Conservation (phyloP, 192 early-diverging fungal genomes). For the Funneliformis geosporum region DNA sequence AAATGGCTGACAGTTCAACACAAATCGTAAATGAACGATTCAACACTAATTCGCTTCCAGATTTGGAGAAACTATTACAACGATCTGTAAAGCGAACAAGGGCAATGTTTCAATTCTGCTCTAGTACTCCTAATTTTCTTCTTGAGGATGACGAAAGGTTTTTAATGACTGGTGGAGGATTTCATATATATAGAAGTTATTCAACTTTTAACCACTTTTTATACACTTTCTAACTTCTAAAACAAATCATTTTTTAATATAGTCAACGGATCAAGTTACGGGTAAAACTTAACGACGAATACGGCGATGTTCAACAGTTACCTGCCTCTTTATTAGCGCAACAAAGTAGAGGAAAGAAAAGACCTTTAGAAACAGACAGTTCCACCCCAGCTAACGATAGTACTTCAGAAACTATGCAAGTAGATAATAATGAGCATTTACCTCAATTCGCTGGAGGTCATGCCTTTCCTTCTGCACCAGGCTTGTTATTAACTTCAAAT, state of each 20-base stretch:
- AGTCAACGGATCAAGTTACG: slow-evolving; percentile 19
- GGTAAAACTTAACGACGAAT: slow-evolving; percentile 29
- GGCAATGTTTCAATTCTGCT: slow-evolving; percentile 6
- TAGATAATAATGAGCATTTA: background rate
- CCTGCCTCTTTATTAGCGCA: slow-evolving; percentile 13
- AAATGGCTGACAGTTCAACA: background rate
- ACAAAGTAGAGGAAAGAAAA: slow-evolving; percentile 6
- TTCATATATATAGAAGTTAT: background rate
- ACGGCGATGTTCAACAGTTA: slow-evolving; percentile 21
- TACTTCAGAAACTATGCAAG: slow-evolving; percentile 1
- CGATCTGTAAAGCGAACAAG: slow-evolving; percentile 22
- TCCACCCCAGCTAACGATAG: background rate
- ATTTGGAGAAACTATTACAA: background rate
- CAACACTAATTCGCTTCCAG: background rate
- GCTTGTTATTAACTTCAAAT: background rate
- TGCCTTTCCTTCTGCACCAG: slow-evolving; percentile 12
- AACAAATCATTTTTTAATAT: background rate
- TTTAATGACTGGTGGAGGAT: slow-evolving; percentile 7
- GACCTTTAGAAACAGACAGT: background rate
- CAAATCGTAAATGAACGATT: background rate
- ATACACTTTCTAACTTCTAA: background rate
- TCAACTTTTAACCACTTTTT: background rate
- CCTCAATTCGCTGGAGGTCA: slow-evolving; percentile 11
- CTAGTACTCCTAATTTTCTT: background rate
- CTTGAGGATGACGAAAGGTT: slow-evolving; percentile 30